Conservation (phyloP, 371 early-diverging fungal genomes). For the Saksenaea vasiformis region DNA sequence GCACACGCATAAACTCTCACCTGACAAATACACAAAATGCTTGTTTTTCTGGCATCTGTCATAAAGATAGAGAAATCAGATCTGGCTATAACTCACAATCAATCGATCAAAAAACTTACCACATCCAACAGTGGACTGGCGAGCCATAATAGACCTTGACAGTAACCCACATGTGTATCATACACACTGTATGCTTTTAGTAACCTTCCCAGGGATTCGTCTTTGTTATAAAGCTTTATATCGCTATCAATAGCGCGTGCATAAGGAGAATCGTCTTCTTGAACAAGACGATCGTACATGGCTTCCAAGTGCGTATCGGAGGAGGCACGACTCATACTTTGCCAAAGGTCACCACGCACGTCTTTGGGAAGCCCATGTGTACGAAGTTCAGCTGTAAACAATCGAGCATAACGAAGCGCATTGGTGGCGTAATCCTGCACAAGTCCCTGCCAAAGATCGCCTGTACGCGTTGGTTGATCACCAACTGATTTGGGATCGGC, state of each 20-base stretch:
- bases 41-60: slow-evolving; percentile 85
- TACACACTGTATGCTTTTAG: slow-evolving; percentile 89
- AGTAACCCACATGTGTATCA: slow-evolving; percentile 91
- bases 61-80: no score
- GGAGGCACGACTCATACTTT: slow-evolving; percentile 71
- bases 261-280: slow-evolving; percentile 53
- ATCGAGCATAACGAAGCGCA: background rate
- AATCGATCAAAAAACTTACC: slow-evolving; percentile 57
- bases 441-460: background rate
- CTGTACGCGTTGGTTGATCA: background rate
- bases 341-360: slow-evolving; percentile 86
- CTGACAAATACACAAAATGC: slow-evolving; percentile 84
- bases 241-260: slow-evolving; percentile 86
- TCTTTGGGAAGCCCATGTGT: slow-evolving; percentile 57
- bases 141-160: slow-evolving; percentile 87
- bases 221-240: slow-evolving; percentile 58
- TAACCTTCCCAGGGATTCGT: slow-evolving; percentile 73
- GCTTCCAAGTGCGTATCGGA: slow-evolving; percentile 66
- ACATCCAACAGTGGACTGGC: slow-evolving; percentile 82
- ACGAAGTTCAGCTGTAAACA: background rate
- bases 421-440: slow-evolving; percentile 5
- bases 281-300: slow-evolving; percentile 72
- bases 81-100: no score
- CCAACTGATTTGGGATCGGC: slow-evolving; percentile 12
- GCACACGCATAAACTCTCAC: slow-evolving; percentile 14